phyloP scores from a whole-genome alignment of 1,284 basidiomycete genomes.

The Sanghuangporus weigelae region DNA sequence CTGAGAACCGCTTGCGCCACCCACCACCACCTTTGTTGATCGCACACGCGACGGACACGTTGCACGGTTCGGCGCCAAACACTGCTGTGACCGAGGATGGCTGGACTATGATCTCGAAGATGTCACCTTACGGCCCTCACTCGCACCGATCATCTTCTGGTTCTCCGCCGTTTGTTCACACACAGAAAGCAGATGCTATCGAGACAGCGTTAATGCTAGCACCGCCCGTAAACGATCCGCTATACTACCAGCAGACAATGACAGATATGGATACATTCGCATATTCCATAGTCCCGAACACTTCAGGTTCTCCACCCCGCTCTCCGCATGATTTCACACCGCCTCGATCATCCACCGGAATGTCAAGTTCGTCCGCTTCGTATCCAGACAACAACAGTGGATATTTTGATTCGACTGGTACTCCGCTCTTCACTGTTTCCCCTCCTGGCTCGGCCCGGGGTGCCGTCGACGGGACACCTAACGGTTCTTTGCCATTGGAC shows the following conservation, averaged over 20 bases:
- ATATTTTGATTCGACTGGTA: conserved; percentile 6
- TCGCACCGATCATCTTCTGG: conserved; percentile 15
- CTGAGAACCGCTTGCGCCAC: conserved; percentile 28
- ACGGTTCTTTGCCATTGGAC: conserved; percentile 2
- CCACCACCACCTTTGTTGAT: conserved; percentile 26
- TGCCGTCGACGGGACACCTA: neutral
- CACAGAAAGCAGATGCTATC: conserved; percentile 11
- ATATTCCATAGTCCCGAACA: conserved; percentile 7
- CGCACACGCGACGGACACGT: conserved; percentile 14
- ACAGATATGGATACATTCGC: conserved; percentile 15
- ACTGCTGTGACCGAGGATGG: conserved; percentile 31
- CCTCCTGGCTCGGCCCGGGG: conserved; percentile 15
- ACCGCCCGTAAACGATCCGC: neutral
- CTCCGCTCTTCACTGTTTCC: conserved; percentile 7
- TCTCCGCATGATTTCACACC: conserved; percentile 15
- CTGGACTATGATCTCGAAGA: conserved; percentile 25
- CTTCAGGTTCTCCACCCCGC: conserved; percentile 1
- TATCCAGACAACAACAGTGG: conserved; percentile 3
- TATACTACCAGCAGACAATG: conserved; percentile 1
- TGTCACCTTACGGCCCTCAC: conserved; percentile 3
- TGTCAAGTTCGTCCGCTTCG: conserved; percentile 15
- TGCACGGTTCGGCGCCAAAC: conserved; percentile 27
- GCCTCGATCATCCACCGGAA: conserved; percentile 16
- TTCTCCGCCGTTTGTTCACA: conserved; percentile 12
- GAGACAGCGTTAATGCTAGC: conserved; percentile 12